These are phyloP conservation scores for Podosphaera xanthii DNA, from an alignment of 2,329 filamentous ascomycete species.

Conservation along the genomic window DNA sequence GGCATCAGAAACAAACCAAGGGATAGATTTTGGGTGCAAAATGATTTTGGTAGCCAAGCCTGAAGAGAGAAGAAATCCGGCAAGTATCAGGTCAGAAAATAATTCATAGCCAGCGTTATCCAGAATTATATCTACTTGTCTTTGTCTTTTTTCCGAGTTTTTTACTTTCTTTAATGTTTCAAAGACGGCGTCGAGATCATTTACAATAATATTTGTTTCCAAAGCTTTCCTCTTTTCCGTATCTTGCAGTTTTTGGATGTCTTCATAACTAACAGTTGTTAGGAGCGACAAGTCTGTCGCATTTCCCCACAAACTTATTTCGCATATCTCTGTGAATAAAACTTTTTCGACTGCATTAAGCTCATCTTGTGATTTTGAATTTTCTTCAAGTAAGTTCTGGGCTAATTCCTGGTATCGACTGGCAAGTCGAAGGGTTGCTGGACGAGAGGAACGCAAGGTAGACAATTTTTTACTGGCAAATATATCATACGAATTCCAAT, in stretches of 20 bases:
- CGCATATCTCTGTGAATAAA: conserved; percentile 78
- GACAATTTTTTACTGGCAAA: conserved; percentile 77
- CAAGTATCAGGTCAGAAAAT: conserved; percentile 81
- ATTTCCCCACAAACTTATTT: conserved; percentile 94
- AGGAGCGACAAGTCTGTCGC: conserved; percentile 83
- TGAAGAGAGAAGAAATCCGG: conserved; percentile 67
- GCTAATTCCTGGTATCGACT: conserved; percentile 56
- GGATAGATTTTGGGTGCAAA: conserved; percentile 81
- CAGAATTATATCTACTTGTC: conserved; percentile 78
- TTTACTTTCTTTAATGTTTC: conserved; percentile 41
- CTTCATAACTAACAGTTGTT: conserved; percentile 76
- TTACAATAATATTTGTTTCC: conserved; percentile 79
- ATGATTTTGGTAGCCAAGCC: conserved; percentile 72
- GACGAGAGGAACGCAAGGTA: conserved; percentile 78
- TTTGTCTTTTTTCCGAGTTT: conserved; percentile 37
- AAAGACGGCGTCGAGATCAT: conserved; percentile 59
- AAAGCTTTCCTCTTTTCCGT: conserved; percentile 64
- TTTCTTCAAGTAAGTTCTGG: conserved; percentile 35
- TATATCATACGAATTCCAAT: conserved; percentile 81
- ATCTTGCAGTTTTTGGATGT: conserved; percentile 91
- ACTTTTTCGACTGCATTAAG: conserved; percentile 45
- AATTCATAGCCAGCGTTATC: conserved; percentile 97
- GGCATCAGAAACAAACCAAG: conserved; percentile 97
- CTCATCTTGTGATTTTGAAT: conserved; percentile 7
- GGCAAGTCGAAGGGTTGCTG: conserved; percentile 64